Percentiles rank a stretch among this genome's conserved stretches.
These are phyloP conservation scores for Isatis lusitanica DNA, from an alignment of 441 rosid species.

Conservation along the genomic window DNA sequence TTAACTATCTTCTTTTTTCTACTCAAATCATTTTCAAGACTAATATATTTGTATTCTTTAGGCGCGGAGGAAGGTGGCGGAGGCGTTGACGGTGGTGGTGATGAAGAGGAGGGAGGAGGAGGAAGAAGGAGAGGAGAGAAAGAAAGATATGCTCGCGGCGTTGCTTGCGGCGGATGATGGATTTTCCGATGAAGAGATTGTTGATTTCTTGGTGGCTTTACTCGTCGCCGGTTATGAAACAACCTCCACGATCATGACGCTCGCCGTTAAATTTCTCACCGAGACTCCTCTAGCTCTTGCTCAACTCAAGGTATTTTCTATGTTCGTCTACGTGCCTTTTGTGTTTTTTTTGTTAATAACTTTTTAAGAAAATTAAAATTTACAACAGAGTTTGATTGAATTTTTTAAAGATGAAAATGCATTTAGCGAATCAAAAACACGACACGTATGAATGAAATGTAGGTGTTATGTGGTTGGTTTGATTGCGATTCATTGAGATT, in stretches of 20 bases:
- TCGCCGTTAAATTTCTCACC: conserved; percentile 88
- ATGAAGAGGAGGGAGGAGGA: conserved; percentile 59
- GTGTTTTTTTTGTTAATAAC: not conserved
- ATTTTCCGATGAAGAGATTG: conserved; percentile 84
- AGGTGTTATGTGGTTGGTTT: conserved; percentile 37
- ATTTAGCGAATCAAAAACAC: not conserved
- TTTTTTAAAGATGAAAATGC: not conserved
- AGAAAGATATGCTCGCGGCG: conserved; percentile 81
- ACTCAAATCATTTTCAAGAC: not conserved
- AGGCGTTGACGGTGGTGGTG: conserved; percentile 79
- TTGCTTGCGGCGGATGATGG: conserved; percentile 64
- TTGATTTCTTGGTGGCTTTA: conserved; percentile 83
- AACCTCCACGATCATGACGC: conserved; percentile 92
- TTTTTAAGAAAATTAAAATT: not conserved
- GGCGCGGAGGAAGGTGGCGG: conserved; percentile 98
- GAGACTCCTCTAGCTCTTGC: conserved; percentile 91
- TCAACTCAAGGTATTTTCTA: conserved; percentile 64
- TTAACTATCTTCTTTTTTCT: not conserved
- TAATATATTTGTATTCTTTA: conserved; percentile 13
- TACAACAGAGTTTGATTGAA: not conserved
- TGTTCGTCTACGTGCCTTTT: not conserved
- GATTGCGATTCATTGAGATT: conserved; percentile 27
- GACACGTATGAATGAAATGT: conserved; percentile 26
- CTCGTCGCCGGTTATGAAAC: conserved; percentile 97
- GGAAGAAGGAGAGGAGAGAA: conserved; percentile 42